Conservation (phyloP, 1,284 basidiomycete genomes). For the Heterobasidion annosum region DNA sequence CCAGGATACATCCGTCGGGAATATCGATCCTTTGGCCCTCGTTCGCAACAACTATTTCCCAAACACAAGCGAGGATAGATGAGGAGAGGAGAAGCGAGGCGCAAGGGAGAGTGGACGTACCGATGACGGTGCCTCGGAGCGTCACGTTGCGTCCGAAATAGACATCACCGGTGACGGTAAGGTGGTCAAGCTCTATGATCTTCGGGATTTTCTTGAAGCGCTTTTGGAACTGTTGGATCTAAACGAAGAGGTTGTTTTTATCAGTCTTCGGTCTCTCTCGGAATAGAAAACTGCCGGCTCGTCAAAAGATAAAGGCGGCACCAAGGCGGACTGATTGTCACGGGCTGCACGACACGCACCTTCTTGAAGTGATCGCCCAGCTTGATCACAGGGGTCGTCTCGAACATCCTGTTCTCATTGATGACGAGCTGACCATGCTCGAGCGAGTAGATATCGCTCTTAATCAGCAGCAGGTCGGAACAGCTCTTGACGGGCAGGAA, state of each 20-base stretch:
- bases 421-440: conserved; percentile 87
- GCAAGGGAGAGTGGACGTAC: conserved; percentile 22
- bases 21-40: conserved; percentile 95
- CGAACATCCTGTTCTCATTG: conserved; percentile 81
- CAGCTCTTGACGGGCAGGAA: conserved; percentile 92
- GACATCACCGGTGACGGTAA: conserved; percentile 95
- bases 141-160: conserved; percentile 92
- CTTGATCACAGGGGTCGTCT: conserved; percentile 91
- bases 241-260: not conserved
- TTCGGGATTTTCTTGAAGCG: conserved; percentile 96
- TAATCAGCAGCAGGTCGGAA: conserved; percentile 86
- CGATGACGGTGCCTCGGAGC: conserved; percentile 79
- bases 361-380: conserved; percentile 85
- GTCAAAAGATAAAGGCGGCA: conserved; percentile 14
- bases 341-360: conserved; percentile 2
- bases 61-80: not conserved
- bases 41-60: conserved; percentile 62
- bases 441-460: conserved; percentile 89
- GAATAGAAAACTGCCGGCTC: not conserved
- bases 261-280: not conserved
- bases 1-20: conserved; percentile 89
- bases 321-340: conserved; percentile 7
- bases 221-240: conserved; percentile 93
- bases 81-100: not conserved
- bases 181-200: conserved; percentile 90